Percentiles rank a stretch among this genome's conserved stretches.
phyloP scores from a whole-genome alignment of 352 stramenopile genomes.

The Aphanomyces euteiches region DNA sequence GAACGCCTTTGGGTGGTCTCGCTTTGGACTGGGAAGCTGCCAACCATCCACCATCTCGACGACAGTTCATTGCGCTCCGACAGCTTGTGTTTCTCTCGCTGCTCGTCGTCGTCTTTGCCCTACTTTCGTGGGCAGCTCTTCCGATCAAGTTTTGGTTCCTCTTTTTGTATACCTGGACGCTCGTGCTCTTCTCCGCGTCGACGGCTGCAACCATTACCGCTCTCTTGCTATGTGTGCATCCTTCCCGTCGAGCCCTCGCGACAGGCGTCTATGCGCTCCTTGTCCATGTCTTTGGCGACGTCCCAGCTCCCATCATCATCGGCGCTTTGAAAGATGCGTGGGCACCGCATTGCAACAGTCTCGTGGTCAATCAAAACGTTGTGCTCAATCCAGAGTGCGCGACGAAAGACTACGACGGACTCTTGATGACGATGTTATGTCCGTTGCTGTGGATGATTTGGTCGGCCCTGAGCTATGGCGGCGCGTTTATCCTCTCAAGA shows the following conservation, averaged over 20 bases:
- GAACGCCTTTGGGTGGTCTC: slow-evolving; percentile 81
- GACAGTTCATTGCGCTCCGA: slow-evolving; percentile 50
- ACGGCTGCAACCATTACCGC: slow-evolving; percentile 81
- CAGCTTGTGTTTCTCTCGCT: slow-evolving; percentile 68
- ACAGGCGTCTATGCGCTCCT: slow-evolving; percentile 87
- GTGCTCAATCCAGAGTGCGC: slow-evolving; percentile 61
- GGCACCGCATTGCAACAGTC: slow-evolving; percentile 78
- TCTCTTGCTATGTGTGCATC: slow-evolving; percentile 83
- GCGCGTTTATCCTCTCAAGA: not conserved
- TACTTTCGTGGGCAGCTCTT: slow-evolving; percentile 61
- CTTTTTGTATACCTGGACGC: slow-evolving; percentile 58
- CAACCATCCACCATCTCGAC: slow-evolving; percentile 36
- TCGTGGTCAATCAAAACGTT: slow-evolving; percentile 53
- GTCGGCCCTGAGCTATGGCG: not conserved
- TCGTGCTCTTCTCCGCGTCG: slow-evolving; percentile 72
- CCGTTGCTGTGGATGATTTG: not conserved
- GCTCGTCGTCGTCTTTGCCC: slow-evolving; percentile 41
- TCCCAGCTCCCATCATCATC: slow-evolving; percentile 91
- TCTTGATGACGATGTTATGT: not conserved
- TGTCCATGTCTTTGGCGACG: slow-evolving; percentile 91
- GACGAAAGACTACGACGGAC: not conserved
- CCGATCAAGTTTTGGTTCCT: slow-evolving; percentile 55
- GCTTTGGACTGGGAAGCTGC: slow-evolving; percentile 58
- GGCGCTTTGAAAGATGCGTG: slow-evolving; percentile 90
- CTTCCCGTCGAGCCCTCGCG: slow-evolving; percentile 63